Evolutionary conservation across 495 filamentous ascomycete genomes (phyloP).

Genomic region (Aspergillus steynii): DNA sequence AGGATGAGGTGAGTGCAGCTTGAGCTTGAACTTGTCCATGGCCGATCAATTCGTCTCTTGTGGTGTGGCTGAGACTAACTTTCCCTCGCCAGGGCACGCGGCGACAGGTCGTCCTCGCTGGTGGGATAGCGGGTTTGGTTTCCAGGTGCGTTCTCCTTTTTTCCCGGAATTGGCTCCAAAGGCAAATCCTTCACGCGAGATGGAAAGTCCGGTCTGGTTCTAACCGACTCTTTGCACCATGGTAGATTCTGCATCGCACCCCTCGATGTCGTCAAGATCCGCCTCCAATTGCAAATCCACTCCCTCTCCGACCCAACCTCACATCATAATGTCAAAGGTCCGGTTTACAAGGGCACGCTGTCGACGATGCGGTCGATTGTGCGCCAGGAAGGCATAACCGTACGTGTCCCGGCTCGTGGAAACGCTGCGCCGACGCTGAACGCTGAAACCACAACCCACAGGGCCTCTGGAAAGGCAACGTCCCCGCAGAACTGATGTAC

Average conservation of each 20-base stretch:
- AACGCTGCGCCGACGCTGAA: background rate
- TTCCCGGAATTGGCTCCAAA: background rate
- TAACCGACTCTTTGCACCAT: background rate
- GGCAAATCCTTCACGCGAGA: background rate
- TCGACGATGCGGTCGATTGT: constrained; percentile 76
- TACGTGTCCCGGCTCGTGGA: constrained; percentile 26
- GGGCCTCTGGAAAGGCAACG: constrained; percentile 97
- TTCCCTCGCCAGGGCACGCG: constrained; percentile 64
- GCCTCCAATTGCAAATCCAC: constrained; percentile 87
- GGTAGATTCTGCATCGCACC: constrained; percentile 83
- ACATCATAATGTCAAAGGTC: constrained; percentile 53
- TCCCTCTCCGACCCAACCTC: constrained; percentile 69
- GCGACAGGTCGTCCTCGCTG: constrained; percentile 78
- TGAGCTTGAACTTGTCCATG: background rate
- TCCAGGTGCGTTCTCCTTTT: constrained; percentile 59
- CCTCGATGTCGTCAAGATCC: constrained; percentile 94
- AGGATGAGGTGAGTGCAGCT: constrained; percentile 70
- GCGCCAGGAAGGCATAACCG: constrained; percentile 72
- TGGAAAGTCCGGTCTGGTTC: background rate
- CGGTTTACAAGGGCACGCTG: constrained; percentile 77
- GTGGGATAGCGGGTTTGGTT: constrained; percentile 83
- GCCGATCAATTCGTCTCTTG: background rate
- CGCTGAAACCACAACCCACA: constrained; percentile 17
- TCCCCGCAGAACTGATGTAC: constrained; percentile 93
- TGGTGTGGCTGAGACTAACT: background rate